These are phyloP conservation scores for Aspergillus terreus DNA, from an alignment of 2,329 filamentous ascomycete species.

Conservation along the genomic window DNA sequence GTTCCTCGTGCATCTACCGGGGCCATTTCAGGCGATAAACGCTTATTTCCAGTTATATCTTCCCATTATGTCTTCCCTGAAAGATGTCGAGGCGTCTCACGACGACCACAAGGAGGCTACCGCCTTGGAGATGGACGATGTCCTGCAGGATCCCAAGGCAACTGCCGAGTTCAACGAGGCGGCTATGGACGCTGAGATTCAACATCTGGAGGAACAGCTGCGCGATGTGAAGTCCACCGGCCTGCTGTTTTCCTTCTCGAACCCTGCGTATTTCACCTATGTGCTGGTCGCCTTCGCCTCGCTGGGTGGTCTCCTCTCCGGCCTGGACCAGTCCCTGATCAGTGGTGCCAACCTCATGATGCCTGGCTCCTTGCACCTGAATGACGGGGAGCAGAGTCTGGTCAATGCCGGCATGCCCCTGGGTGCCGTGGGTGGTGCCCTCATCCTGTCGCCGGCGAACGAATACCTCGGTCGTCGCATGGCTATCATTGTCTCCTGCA, in stretches of 20 bases:
- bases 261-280: conserved; percentile 65
- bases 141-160: conserved; percentile 21
- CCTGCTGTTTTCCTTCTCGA: conserved; percentile 53
- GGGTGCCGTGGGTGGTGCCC: conserved; percentile 66
- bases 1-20: neutral
- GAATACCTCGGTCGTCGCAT: conserved; percentile 64
- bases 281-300: conserved; percentile 68
- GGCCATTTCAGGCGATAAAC: neutral
- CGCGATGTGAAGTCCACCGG: conserved; percentile 15
- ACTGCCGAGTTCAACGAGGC: conserved; percentile 22
- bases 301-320: conserved; percentile 69
- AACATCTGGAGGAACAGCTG: conserved; percentile 27
- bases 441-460: conserved; percentile 64
- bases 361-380: conserved; percentile 56
- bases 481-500: conserved; percentile 65
- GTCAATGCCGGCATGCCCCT: conserved; percentile 70
- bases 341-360: conserved; percentile 64
- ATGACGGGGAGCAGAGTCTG: conserved; percentile 57
- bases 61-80: conserved; percentile 12
- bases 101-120: conserved; percentile 22
- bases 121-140: conserved; percentile 23
- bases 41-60: neutral
- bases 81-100: conserved; percentile 24
- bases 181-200: conserved; percentile 29
- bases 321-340: conserved; percentile 70